Percentiles rank a stretch among this genome's conserved stretches.
phyloP scores from a whole-genome alignment of 1,139 yeast genomes.

The Kurtzmaniella quercitrusa region DNA sequence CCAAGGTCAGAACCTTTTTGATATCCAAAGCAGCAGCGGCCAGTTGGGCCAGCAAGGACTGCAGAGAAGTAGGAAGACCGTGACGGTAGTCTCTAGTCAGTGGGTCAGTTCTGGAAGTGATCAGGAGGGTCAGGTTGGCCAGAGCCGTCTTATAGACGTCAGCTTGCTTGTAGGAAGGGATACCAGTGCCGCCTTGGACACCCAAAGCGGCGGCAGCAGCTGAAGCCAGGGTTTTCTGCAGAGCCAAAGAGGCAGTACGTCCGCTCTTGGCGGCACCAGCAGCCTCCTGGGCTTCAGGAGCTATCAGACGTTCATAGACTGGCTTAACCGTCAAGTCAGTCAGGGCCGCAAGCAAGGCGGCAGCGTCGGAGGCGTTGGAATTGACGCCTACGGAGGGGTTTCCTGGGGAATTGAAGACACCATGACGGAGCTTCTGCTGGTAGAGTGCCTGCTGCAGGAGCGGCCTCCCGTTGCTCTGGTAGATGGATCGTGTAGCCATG shows the following conservation, averaged over 20 bases:
- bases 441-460: slow-evolving; percentile 72
- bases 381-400: slow-evolving; percentile 67
- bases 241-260: slow-evolving; percentile 38
- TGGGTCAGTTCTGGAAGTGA: slow-evolving; percentile 49
- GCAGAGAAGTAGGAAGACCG: slow-evolving; percentile 37
- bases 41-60: slow-evolving; percentile 9
- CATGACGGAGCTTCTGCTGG: slow-evolving; percentile 73
- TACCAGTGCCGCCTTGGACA: slow-evolving; percentile 41
- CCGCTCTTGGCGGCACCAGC: slow-evolving; percentile 53
- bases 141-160: slow-evolving; percentile 41
- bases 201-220: slow-evolving; percentile 48
- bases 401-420: slow-evolving; percentile 69
- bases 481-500: slow-evolving; percentile 44
- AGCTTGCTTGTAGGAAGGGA: slow-evolving; percentile 32
- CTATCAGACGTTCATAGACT: slow-evolving; percentile 55
- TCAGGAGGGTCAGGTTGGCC: slow-evolving; percentile 37
- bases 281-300: slow-evolving; percentile 65
- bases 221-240: slow-evolving; percentile 35
- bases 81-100: slow-evolving; percentile 36
- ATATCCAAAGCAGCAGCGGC: slow-evolving; percentile 30
- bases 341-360: slow-evolving; percentile 69
- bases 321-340: slow-evolving; percentile 62
- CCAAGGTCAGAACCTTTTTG: slow-evolving; percentile 38
- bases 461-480: slow-evolving; percentile 66
- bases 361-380: slow-evolving; percentile 66